phyloP scores from a whole-genome alignment of 148 eudicot genomes.

The Pharnaceum exiguum region DNA sequence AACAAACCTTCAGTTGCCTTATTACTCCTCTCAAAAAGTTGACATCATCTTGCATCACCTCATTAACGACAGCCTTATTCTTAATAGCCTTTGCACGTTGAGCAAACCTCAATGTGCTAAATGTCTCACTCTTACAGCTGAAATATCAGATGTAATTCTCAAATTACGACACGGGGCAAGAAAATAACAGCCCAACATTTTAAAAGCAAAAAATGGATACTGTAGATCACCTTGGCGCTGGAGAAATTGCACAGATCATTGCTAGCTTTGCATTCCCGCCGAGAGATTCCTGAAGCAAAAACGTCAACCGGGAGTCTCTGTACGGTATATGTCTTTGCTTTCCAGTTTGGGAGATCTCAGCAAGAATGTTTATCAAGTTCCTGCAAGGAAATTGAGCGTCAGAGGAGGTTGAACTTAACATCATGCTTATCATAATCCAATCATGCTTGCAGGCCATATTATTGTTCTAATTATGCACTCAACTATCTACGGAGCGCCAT shows the following conservation, averaged over 20 bases:
- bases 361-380: slow-evolving; percentile 91
- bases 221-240: slow-evolving; percentile 60
- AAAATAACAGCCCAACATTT: not conserved
- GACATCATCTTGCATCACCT: slow-evolving; percentile 88
- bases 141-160: slow-evolving; percentile 2
- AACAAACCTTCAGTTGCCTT: slow-evolving; percentile 67
- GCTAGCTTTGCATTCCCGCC: slow-evolving; percentile 98
- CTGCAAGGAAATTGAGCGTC: slow-evolving; percentile 47
- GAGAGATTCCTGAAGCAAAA: slow-evolving; percentile 94
- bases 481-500: no score
- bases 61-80: slow-evolving; percentile 91
- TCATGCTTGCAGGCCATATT: no score
- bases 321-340: slow-evolving; percentile 96
- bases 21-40: slow-evolving; percentile 80
- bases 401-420: slow-evolving; percentile 1
- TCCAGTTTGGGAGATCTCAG: slow-evolving; percentile 97
- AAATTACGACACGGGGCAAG: not conserved
- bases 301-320: slow-evolving; percentile 92
- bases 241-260: slow-evolving; percentile 96
- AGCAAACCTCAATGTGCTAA: slow-evolving; percentile 93
- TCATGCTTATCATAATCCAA: not conserved
- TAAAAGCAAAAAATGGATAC: not conserved
- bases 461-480: no score
- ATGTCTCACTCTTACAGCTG: slow-evolving; percentile 93
- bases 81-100: slow-evolving; percentile 97